A percentile compares a stretch with the other conserved stretches of the same genome.
phyloP scores from a whole-genome alignment of 2,329 filamentous ascomycete genomes.

The Apiospora aurea region DNA sequence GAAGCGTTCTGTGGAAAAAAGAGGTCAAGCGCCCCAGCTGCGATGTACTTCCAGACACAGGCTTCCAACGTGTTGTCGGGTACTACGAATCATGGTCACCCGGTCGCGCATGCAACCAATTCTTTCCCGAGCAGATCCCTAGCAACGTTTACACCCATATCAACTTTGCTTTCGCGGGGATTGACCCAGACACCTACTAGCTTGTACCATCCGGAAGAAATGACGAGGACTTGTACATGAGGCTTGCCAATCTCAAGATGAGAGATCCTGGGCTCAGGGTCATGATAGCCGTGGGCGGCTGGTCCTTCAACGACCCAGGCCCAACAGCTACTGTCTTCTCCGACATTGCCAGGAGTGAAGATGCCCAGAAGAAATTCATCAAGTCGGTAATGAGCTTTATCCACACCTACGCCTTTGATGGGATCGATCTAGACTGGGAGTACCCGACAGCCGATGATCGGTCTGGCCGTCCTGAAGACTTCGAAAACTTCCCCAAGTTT shows the following conservation, averaged over 20 bases:
- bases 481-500: slow-evolving; percentile 33
- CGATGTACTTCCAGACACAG: background rate
- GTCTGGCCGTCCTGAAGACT: slow-evolving; percentile 33
- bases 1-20: slow-evolving; percentile 33
- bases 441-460: slow-evolving; percentile 38
- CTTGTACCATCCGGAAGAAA: slow-evolving; percentile 41
- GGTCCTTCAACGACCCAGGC: slow-evolving; percentile 46
- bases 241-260: slow-evolving; percentile 43
- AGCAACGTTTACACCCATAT: slow-evolving; percentile 48
- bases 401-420: slow-evolving; percentile 35
- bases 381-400: slow-evolving; percentile 35
- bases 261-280: slow-evolving; percentile 39
- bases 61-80: slow-evolving; percentile 35
- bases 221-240: slow-evolving; percentile 26
- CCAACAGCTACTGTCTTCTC: slow-evolving; percentile 37
- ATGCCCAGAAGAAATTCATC: slow-evolving; percentile 33
- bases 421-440: slow-evolving; percentile 39
- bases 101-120: slow-evolving; percentile 33
- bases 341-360: slow-evolving; percentile 31
- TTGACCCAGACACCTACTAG: slow-evolving; percentile 40
- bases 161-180: slow-evolving; percentile 44
- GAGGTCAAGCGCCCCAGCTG: background rate
- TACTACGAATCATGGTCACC: slow-evolving; percentile 43
- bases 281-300: slow-evolving; percentile 49
- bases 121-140: slow-evolving; percentile 49